These are phyloP conservation scores for Arachnopeziza araneosa DNA, from an alignment of 2,329 filamentous ascomycete species.

Conservation along the genomic window DNA sequence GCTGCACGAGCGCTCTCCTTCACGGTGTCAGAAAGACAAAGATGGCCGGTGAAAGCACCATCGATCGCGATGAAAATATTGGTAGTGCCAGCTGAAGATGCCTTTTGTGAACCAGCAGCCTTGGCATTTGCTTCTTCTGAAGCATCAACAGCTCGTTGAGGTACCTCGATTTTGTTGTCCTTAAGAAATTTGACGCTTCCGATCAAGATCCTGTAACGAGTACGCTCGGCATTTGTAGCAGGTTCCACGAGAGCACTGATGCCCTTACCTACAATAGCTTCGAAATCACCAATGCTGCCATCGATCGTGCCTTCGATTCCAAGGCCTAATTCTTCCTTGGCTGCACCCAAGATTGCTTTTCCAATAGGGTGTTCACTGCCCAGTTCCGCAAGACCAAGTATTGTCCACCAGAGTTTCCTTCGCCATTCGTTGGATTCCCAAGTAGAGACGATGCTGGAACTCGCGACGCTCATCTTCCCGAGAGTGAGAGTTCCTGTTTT, in stretches of 20 bases:
- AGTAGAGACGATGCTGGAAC: conserved; percentile 55
- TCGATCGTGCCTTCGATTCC: conserved; percentile 69
- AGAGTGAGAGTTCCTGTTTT: conserved; percentile 95
- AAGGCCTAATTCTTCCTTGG: conserved; percentile 70
- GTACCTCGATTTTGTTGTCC: conserved; percentile 62
- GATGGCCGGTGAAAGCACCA: conserved; percentile 69
- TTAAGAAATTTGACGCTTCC: conserved; percentile 77
- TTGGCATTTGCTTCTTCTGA: conserved; percentile 53
- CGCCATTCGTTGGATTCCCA: conserved; percentile 68
- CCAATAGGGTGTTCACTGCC: conserved; percentile 94
- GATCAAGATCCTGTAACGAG: conserved; percentile 72
- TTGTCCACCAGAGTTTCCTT: conserved; percentile 84
- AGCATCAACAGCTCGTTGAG: conserved; percentile 56
- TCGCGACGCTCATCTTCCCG: conserved; percentile 90
- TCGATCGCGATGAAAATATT: conserved; percentile 90
- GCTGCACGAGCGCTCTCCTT: conserved; percentile 80
- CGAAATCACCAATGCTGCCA: conserved; percentile 80
- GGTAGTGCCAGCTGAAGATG: conserved; percentile 63
- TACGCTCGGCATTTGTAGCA: conserved; percentile 57
- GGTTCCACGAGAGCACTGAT: conserved; percentile 80
- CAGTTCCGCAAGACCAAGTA: conserved; percentile 92
- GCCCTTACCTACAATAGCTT: conserved; percentile 76
- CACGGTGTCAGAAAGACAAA: conserved; percentile 84
- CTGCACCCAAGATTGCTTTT: conserved; percentile 73
- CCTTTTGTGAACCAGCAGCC: conserved; percentile 33